These are phyloP conservation scores for Paraphaeosphaeria sporulosa DNA, from an alignment of 2,329 filamentous ascomycete species.

Conservation along the genomic window DNA sequence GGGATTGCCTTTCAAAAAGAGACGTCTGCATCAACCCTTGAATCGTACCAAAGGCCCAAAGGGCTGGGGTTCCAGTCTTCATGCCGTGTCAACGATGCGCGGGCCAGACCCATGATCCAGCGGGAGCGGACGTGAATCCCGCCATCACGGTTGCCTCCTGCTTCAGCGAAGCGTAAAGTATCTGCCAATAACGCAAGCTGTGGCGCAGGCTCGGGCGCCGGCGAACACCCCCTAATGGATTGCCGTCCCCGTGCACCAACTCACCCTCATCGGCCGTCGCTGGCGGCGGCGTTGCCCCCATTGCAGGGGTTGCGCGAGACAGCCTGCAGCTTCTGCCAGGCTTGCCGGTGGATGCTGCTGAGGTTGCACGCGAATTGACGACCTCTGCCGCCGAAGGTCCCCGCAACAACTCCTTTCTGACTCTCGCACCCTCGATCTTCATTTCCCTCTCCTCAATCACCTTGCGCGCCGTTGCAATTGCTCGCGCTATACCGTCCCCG, in stretches of 20 bases:
- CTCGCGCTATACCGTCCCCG: not conserved
- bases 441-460: constrained; percentile 5
- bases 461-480: constrained; percentile 10
- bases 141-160: constrained; percentile 11
- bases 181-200: constrained; percentile 10
- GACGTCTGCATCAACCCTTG: not conserved
- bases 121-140: constrained; percentile 11
- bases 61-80: not conserved
- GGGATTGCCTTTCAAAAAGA: not conserved
- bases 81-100: not conserved
- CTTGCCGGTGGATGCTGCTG: constrained; percentile 7
- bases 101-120: constrained; percentile 6
- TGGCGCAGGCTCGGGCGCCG: constrained; percentile 8
- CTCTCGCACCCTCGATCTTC: constrained; percentile 11
- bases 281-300: constrained; percentile 19
- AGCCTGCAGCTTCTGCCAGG: constrained; percentile 18
- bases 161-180: constrained; percentile 12
- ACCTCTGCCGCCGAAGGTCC: constrained; percentile 10
- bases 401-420: constrained; percentile 11
- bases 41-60: not conserved
- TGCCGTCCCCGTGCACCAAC: constrained; percentile 12
- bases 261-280: constrained; percentile 10
- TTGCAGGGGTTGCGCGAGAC: constrained; percentile 22
- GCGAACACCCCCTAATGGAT: constrained; percentile 14
- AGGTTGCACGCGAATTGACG: constrained; percentile 6